Evolutionary conservation across 2,329 filamentous ascomycete species (phyloP).

Genomic region (Diplodia intermedia): DNA sequence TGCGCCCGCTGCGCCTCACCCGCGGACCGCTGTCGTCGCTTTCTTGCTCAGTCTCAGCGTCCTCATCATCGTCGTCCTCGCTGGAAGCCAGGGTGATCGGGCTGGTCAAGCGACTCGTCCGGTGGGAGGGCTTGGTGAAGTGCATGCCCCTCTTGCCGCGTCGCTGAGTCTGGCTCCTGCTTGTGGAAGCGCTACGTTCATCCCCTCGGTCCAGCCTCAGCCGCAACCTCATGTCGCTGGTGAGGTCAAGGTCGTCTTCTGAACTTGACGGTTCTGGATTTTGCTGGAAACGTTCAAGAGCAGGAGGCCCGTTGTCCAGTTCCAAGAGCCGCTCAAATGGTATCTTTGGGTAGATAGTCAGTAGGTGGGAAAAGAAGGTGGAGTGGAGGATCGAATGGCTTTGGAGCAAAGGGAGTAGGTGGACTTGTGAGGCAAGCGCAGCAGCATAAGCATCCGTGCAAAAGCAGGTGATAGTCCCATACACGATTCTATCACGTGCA

Average conservation of each 20-base stretch:
- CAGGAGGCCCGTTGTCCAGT: slow-evolving; percentile 55
- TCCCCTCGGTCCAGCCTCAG: not conserved
- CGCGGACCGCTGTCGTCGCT: slow-evolving; percentile 33
- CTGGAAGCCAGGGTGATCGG: slow-evolving; percentile 30
- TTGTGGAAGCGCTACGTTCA: not conserved
- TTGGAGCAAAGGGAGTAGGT: not conserved
- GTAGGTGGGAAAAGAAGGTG: not conserved
- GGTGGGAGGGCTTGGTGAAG: not conserved
- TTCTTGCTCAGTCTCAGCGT: slow-evolving; percentile 34
- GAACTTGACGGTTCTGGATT: slow-evolving; percentile 7
- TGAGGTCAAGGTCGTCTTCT: slow-evolving; percentile 22
- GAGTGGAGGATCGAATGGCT: not conserved
- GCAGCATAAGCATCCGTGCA: not conserved
- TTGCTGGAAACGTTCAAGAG: slow-evolving; percentile 52
- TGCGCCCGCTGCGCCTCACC: slow-evolving; percentile 1
- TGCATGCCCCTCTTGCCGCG: slow-evolving; percentile 5
- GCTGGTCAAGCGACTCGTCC: not conserved
- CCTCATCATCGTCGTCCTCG: slow-evolving; percentile 45
- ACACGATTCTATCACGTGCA: not conserved
- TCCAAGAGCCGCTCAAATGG: slow-evolving; percentile 53
- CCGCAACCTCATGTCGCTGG: slow-evolving; percentile 14
- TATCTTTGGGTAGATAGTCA: slow-evolving; percentile 47
- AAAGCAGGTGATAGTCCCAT: not conserved
- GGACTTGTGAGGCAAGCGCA: not conserved
- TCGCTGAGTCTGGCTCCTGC: not conserved